These are phyloP conservation scores for Effrenium voratum DNA, from an alignment of 73 alveolate genomes.

Conservation along the genomic window DNA sequence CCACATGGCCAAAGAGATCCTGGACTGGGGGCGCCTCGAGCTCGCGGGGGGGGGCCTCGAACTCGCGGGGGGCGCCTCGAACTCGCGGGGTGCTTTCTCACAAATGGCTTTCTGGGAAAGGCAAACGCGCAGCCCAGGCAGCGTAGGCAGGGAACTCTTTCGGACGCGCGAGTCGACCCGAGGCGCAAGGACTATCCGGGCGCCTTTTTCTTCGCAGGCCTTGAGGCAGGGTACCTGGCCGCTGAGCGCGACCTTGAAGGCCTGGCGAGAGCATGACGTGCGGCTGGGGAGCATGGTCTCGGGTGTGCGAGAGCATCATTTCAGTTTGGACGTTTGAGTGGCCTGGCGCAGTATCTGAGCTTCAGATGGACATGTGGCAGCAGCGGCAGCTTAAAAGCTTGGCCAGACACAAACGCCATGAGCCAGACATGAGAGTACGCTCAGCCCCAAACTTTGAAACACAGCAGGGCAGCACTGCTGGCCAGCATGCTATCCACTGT, in stretches of 20 bases:
- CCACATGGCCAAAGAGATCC: conserved; percentile 18
- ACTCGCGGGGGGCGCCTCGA: neutral
- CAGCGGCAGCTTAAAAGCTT: too few relatives aligned
- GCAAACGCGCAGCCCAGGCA: neutral
- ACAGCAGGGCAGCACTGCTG: too few relatives aligned
- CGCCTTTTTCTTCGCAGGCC: conserved; percentile 81
- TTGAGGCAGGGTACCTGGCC: conserved; percentile 65
- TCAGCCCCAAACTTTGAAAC: too few relatives aligned
- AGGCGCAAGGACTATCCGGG: conserved; percentile 37
- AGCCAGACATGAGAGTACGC: too few relatives aligned
- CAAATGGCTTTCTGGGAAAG: neutral
- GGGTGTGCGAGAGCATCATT: too few relatives aligned
- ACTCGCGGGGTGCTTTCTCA: neutral
- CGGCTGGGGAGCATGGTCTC: too few relatives aligned
- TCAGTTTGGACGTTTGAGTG: too few relatives aligned
- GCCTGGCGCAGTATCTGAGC: too few relatives aligned
- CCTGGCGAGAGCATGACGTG: neutral
- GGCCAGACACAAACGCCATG: too few relatives aligned
- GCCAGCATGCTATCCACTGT: too few relatives aligned
- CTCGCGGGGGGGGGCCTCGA: neutral
- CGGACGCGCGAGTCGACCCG: neutral
- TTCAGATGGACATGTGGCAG: too few relatives aligned
- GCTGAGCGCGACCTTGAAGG: conserved; percentile 77
- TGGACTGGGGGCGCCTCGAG: conserved; percentile 60
- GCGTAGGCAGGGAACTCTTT: neutral